A percentile compares a stretch with the other conserved stretches of the same genome.
These are phyloP conservation scores for Dacryopinax spathularia DNA, from an alignment of 768 basidiomycete genomes.

Conservation along the genomic window DNA sequence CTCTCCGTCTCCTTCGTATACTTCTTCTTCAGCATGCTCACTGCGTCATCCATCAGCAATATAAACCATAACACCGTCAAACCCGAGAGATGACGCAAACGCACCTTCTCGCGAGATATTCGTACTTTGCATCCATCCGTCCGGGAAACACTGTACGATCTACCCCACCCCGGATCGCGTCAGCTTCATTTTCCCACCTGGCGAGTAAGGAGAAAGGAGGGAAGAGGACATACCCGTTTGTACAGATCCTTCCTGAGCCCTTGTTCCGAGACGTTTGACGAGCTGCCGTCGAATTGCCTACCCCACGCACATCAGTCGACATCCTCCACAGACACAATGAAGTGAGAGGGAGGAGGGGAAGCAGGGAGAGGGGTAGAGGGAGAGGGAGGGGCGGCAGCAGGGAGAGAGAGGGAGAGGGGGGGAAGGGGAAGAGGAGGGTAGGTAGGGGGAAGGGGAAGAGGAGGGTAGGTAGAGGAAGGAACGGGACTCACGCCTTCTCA, in stretches of 20 bases:
- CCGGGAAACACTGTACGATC: conserved; percentile 70
- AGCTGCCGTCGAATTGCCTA: conserved; percentile 10
- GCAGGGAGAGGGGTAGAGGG: background rate
- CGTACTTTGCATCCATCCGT: conserved; percentile 74
- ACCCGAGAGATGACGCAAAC: conserved; percentile 16
- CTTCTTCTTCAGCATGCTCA: conserved; percentile 13
- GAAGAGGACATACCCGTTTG: conserved; percentile 41
- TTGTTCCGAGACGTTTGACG: conserved; percentile 54
- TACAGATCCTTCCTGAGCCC: conserved; percentile 66
- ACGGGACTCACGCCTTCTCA: conserved; percentile 22
- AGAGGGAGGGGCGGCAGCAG: background rate
- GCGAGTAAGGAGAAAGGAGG: background rate
- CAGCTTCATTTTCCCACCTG: background rate
- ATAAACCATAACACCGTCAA: background rate
- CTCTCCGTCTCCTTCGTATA: background rate
- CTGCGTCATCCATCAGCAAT: background rate
- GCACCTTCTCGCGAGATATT: conserved; percentile 76
- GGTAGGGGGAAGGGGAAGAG: background rate
- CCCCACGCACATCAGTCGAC: background rate
- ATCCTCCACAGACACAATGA: background rate
- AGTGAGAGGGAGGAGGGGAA: background rate
- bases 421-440: background rate
- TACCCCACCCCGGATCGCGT: conserved; percentile 16
- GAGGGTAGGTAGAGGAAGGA: conserved; percentile 4
- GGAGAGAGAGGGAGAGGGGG: background rate